Evolutionary conservation across 2,329 filamentous ascomycete species (phyloP).

Genomic region (Helminthosporium solani): DNA sequence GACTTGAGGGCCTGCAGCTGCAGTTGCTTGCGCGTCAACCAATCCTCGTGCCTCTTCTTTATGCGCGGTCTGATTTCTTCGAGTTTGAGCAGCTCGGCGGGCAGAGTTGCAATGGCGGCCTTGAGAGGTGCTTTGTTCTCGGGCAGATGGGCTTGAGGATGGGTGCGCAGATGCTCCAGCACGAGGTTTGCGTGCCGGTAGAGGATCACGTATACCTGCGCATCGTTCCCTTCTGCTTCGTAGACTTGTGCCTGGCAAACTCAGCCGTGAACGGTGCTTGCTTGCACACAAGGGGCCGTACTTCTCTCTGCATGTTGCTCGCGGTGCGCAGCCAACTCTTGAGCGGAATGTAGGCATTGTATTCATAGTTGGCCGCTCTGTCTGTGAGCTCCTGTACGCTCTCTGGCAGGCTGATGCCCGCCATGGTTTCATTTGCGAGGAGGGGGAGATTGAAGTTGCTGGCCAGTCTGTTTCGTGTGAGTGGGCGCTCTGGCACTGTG

Average conservation of each 20-base stretch:
- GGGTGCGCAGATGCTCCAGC: slow-evolving; percentile 69
- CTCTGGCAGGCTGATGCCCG: slow-evolving; percentile 53
- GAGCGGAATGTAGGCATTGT: slow-evolving; percentile 73
- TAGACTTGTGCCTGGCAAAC: slow-evolving; percentile 73
- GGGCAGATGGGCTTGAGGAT: slow-evolving; percentile 71
- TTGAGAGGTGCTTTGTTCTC: slow-evolving; percentile 57
- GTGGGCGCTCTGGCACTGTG: slow-evolving; percentile 18
- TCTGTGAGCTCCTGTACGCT: slow-evolving; percentile 75
- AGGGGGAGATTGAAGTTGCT: slow-evolving; percentile 13
- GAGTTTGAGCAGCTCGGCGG: slow-evolving; percentile 66
- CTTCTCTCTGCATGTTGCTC: slow-evolving; percentile 77
- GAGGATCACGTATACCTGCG: slow-evolving; percentile 87
- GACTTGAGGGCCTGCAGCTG: slow-evolving; percentile 28
- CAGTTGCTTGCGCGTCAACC: slow-evolving; percentile 24
- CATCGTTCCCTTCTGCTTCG: slow-evolving; percentile 78
- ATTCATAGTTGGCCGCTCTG: slow-evolving; percentile 77
- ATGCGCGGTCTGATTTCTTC: slow-evolving; percentile 80
- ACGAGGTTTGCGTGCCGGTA: slow-evolving; percentile 87
- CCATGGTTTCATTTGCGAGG: slow-evolving; percentile 38
- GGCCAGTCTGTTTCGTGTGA: slow-evolving; percentile 13
- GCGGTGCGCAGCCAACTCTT: slow-evolving; percentile 81
- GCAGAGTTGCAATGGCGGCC: slow-evolving; percentile 62
- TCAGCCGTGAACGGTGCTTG: slow-evolving; percentile 12
- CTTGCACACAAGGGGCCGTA: slow-evolving; percentile 45
- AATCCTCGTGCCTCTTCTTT: slow-evolving; percentile 63